Percentiles rank a stretch among this genome's conserved stretches.
Evolutionary conservation across 495 filamentous ascomycete species (phyloP).

Genomic region (Penicillium pancosmium): DNA sequence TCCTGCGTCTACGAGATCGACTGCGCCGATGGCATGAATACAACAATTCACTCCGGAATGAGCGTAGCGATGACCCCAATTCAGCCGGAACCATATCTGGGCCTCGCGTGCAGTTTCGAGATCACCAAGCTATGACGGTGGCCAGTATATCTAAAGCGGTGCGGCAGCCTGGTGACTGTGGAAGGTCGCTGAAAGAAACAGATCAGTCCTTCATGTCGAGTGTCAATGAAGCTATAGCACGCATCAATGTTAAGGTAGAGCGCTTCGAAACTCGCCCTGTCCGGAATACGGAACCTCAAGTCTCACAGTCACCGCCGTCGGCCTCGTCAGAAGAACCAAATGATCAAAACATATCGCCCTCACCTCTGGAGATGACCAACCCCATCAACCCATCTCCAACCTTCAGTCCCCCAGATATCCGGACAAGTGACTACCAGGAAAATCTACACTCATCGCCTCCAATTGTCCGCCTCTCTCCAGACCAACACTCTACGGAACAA

Average conservation of each 20-base stretch:
- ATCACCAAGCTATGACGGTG: slow-evolving; percentile 44
- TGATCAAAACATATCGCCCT: slow-evolving; percentile 4
- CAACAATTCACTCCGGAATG: slow-evolving; percentile 42
- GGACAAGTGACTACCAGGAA: slow-evolving; percentile 5
- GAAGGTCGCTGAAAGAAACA: slow-evolving; percentile 45
- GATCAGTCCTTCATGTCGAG: slow-evolving; percentile 55
- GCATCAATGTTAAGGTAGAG: slow-evolving; percentile 50
- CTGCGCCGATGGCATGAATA: slow-evolving; percentile 75
- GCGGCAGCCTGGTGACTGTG: slow-evolving; percentile 41
- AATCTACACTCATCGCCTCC: slow-evolving; percentile 13
- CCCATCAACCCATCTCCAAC: background rate
- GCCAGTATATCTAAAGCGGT: slow-evolving; percentile 46
- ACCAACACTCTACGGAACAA: slow-evolving; percentile 8
- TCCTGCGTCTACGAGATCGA: slow-evolving; percentile 62
- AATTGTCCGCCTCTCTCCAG: slow-evolving; percentile 23
- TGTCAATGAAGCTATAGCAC: slow-evolving; percentile 56
- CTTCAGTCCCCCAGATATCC: background rate
- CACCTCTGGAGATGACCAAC: background rate
- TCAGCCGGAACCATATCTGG: slow-evolving; percentile 7
- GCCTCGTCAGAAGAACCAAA: background rate
- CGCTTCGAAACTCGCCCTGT: background rate
- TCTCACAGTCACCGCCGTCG: background rate
- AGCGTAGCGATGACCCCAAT: slow-evolving; percentile 20
- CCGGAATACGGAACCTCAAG: background rate
- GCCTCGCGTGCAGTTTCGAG: slow-evolving; percentile 32